These are phyloP conservation scores for Nymphaea thermarum DNA, from an alignment of 164 flowering plant species.

Conservation along the genomic window DNA sequence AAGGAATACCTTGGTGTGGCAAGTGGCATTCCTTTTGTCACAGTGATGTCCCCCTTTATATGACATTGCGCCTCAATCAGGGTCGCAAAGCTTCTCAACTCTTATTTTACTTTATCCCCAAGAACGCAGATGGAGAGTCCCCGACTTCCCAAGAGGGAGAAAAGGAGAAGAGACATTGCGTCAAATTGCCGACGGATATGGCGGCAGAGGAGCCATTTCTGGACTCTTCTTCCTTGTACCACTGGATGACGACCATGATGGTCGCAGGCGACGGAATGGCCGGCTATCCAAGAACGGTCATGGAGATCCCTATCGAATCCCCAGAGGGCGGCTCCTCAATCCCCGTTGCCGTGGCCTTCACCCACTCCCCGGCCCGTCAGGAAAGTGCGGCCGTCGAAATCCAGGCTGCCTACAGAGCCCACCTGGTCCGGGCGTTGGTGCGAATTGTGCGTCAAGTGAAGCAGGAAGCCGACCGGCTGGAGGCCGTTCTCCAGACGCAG, in stretches of 20 bases:
- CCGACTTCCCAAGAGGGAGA: too few relatives aligned
- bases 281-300: not conserved
- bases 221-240: not conserved
- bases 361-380: conserved; percentile 6
- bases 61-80: too few relatives aligned
- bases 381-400: conserved; percentile 46
- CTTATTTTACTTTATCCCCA: too few relatives aligned
- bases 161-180: too few relatives aligned
- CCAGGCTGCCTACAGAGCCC: conserved; percentile 62
- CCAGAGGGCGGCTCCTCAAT: not conserved
- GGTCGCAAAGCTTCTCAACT: too few relatives aligned
- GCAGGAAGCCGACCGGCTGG: conserved; percentile 31
- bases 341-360: conserved; percentile 17
- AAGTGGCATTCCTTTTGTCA: too few relatives aligned
- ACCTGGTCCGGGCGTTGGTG: conserved; percentile 35
- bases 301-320: conserved; percentile 17
- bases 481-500: conserved; percentile 55
- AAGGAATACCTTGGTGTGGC: too few relatives aligned
- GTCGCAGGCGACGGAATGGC: not conserved
- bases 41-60: too few relatives aligned
- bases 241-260: not conserved
- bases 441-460: conserved; percentile 39
- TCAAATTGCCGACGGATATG: not conserved
- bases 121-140: too few relatives aligned
- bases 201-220: not conserved